Evolutionary conservation across 2,329 filamentous ascomycete genomes (phyloP).

Genomic region (Calonectria pseudoturangicola): DNA sequence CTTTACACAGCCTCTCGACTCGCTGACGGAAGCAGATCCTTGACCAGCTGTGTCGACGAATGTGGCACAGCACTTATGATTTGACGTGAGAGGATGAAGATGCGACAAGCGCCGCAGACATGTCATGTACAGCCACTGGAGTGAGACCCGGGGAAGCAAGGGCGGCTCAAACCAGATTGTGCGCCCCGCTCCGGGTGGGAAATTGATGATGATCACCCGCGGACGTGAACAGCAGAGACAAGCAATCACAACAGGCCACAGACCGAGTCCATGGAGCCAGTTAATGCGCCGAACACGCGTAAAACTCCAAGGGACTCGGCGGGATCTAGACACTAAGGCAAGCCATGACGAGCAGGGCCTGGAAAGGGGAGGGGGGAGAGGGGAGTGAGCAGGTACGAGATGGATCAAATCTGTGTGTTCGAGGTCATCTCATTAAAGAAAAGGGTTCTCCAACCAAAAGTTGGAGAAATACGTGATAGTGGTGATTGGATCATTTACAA

Average conservation of each 20-base stretch:
- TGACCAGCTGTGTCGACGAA: constrained; percentile 38
- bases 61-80: constrained; percentile 51
- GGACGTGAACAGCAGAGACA: constrained; percentile 33
- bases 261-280: constrained; percentile 24
- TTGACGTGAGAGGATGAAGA: constrained; percentile 30
- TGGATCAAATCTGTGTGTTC: constrained; percentile 7
- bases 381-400: background rate
- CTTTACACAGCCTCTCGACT: constrained; percentile 38
- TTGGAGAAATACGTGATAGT: constrained; percentile 19
- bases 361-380: constrained; percentile 9
- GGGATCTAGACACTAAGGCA: constrained; percentile 1
- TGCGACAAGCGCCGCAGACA: constrained; percentile 22
- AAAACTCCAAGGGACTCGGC: background rate
- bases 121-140: constrained; percentile 27
- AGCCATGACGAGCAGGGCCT: constrained; percentile 10
- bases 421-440: background rate
- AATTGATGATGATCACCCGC: constrained; percentile 37
- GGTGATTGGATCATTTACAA: constrained; percentile 15
- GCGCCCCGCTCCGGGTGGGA: constrained; percentile 24
- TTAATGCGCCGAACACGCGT: constrained; percentile 29
- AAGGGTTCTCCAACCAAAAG: background rate
- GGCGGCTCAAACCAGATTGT: constrained; percentile 24
- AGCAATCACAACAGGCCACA: constrained; percentile 30
- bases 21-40: constrained; percentile 24
- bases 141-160: constrained; percentile 32